Evolutionary conservation across 352 stramenopile genomes (phyloP), one percentile per base, ranked within the genome.

Genomic region (Phytophthora palmivora): DNA sequence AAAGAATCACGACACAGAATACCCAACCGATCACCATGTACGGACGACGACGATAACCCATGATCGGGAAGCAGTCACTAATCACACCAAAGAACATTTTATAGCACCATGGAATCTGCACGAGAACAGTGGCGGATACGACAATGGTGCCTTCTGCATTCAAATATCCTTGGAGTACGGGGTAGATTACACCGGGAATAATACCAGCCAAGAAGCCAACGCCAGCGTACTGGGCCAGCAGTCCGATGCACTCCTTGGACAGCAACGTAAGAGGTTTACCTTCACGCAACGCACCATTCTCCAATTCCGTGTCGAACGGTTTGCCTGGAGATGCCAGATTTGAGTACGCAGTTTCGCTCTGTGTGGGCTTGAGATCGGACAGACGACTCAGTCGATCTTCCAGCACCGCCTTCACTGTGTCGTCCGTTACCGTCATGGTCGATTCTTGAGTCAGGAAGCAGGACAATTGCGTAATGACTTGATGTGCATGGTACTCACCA

Each of bases 1-100:
- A 70, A 6, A 83, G 59, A 46, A 82, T 59, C 3, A 30, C 30
- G n/a, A 77, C 61, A 36, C 72, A 78, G 12, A 87, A 62, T 8
- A 63, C 24, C 78, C 78, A 87, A 9, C 78, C 78, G 10, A 84
- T 41, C 3, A 84, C 50, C 63, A 84, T 82, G 59, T 87, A 87
- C 5, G 75, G 78, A 21, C 75, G 74, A 19, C 78, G 70, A 38
- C 78, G 70, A n/a, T 79, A 81, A 16, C 75, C 72, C 16, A 71
- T 47, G 24, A 87, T 83, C n/a, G 78, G 78, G 16, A 83, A 68
- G 56, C 70, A 82, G 63, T 87, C 78, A 37, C 71, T 79, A 12
- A 87, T 32, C 14, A 84, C 51, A 41, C 71, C 78, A 22, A 84
- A 83, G 44, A 87, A 70, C 39, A 79, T 76, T 43, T 87, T 87